Base-by-base conservation (phyloP, 345 rosid species). In the Noccaea caerulescens region DNA sequence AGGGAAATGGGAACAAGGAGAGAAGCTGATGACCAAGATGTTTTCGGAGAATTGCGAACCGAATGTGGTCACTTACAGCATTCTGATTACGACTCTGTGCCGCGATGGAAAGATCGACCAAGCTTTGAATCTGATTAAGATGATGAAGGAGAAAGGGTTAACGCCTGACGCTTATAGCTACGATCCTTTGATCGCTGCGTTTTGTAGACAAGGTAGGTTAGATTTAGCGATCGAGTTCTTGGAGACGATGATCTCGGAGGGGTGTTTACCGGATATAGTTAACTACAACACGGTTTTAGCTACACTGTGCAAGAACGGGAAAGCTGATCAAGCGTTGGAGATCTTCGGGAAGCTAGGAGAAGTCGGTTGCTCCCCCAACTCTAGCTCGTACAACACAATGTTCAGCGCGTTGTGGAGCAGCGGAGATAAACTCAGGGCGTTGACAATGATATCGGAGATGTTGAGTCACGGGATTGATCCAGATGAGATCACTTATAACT, bases 361-460 rank as follows among this genome's bases (percentile, higher is more conserved):
- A 9, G 88, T 87, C 0, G 97, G 92, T 41, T 90, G 95, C 57
- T 87, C 97, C 8, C 98, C 95, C 0, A 82, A 82, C 53, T 84
- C 80, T 4, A 84, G 95, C 54, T 85, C 98, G 12, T 93, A 93
- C 84, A 93, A 90, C 76, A 87, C 91, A 0, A 83, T 92, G 95
- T 86, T 93, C 68, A 87, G 88, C 43, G 87, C 91, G 2, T 62
- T 90, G 33, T 90, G 95, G 98, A 81, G 85, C 69, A 72, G 80
- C 8, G 96, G 93, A 30, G 84, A 88, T 32, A 80, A 80, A 69
- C 12, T 77, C 39, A 80, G 82, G 70, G 98, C 87, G 13, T 69
- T 92, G 43, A 77, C 68, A 27, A 85, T 88, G 87, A 83, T 92
- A 52, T 75, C 67, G 6, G 83, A 88, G 78, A 88, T 92, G 98